Base-by-base conservation (phyloP, 208 protist genomes). In the Leptomonas seymouri region DNA sequence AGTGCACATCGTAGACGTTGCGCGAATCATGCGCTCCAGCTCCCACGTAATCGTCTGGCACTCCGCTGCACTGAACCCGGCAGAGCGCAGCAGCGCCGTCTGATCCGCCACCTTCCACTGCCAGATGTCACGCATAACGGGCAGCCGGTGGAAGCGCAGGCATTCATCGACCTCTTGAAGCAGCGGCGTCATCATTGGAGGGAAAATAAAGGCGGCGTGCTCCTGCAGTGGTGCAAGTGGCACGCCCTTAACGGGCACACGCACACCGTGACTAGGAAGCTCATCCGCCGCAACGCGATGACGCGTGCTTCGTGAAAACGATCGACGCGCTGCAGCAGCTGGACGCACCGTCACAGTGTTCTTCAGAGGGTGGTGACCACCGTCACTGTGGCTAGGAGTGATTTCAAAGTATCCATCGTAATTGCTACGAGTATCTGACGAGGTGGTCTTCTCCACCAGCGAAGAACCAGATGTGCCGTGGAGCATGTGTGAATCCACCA, bases 111-210 rank as follows among this genome's bases (percentile, higher is more conserved):
- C 82, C 45, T 21, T 42, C 68, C 67, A 78, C 50, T 46, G 84
- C 83, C 80, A 94, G 44, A 66, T 49, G 25, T 46, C 74, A 0
- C 25, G 57, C 67, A 49, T 31, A 34, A 31, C 71, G 23, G 65
- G 72, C 30, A 74, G 50, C 14, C 21, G 36, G 59, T 69, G 62
- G 21, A 54, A 58, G 31, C 65, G 76, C 60, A 81, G 54, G 55
- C 76, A 58, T 62, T 49, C 63, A 15, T 80, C 67, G 21, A 80
- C 78, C 53, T 83, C 78, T 27, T 67, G 53, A 16, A 83, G 68
- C 39, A 83, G 73, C 45, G 78, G 78, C 5, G 78, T 76, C 49
- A 78, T 54, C 27, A 83, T 66, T 5, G 73, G 78, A 9, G 71
- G 48, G 28, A 69, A 72, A 6, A 56, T 67, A 28, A 83, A 46